Base-by-base conservation (phyloP, 495 filamentous ascomycete genomes). In the Xylaria grammica region DNA sequence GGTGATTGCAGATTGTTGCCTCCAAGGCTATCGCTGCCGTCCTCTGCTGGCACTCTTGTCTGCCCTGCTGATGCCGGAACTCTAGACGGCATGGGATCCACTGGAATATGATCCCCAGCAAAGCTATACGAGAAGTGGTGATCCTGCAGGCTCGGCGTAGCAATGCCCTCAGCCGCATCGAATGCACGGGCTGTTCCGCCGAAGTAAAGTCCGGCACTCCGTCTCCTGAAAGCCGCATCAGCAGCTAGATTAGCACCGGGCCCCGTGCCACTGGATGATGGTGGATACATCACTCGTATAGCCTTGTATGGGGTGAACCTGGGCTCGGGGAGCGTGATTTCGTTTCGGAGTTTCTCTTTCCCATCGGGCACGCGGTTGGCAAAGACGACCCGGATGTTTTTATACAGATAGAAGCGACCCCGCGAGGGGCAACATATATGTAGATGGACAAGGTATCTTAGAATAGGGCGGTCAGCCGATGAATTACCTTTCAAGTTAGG, bases 361-460 rank as follows among this genome's bases (percentile, higher is more conserved):
- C 93, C 95, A 71, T 99, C 95, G 0, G 96, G 95, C 3, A 97
- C 96, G 29, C 95, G 88, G 74, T 99, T 99, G 57, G 95, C 95
- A 75, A 99, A 99, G 2, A 99, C 95, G 49, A 99, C 92, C 32
- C 95, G 87, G 62, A 98, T 91, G 62, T 84, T 91, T 70, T 94
- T 96, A 80, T 98, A 92, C 2, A 99, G 79, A 67, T 91, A 99
- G 75, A 88, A 96, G 53, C 94, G 89, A 36, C 93, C 93, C 55
- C 86, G 88, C 1, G 87, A 88, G 9, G 94, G 89, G 73, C 90
- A 92, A 74, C 94, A 97, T 45, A 99, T 95, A 69, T 98, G 93
- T 29, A 99, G 73, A 74, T 99, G 95, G 57, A 97, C 87, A 19
- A 99, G 83, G 77, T 99, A 99, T 62, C 95, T 87, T 45, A 99